Conservation (phyloP, 1,284 basidiomycete species). For the Ceratobasidium sp. region DNA sequence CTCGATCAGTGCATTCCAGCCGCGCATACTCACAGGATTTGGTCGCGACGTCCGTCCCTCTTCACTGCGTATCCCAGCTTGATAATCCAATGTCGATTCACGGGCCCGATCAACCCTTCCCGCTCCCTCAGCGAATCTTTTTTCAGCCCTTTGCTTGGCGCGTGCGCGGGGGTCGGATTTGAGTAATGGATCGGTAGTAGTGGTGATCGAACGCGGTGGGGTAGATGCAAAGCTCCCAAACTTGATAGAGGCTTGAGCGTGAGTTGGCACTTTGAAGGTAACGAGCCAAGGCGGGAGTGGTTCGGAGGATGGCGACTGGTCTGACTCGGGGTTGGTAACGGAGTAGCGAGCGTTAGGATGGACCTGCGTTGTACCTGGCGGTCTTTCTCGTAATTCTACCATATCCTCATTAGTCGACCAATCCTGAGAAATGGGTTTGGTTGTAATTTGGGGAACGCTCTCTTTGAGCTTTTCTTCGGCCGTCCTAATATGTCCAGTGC, state of each 20-base stretch:
- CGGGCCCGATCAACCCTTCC: slow-evolving; percentile 67
- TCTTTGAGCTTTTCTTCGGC: slow-evolving; percentile 77
- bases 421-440: slow-evolving; percentile 33
- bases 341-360: background rate
- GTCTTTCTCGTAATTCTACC: slow-evolving; percentile 57
- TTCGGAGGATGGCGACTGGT: slow-evolving; percentile 43
- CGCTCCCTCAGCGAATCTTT: slow-evolving; percentile 60
- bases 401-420: slow-evolving; percentile 50
- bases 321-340: background rate
- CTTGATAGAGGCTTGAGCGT: slow-evolving; percentile 60
- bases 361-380: background rate
- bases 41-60: slow-evolving; percentile 47
- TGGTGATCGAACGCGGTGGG: slow-evolving; percentile 40
- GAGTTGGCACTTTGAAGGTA: slow-evolving; percentile 65
- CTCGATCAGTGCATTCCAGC: slow-evolving; percentile 78
- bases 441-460: slow-evolving; percentile 51
- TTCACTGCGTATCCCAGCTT: slow-evolving; percentile 50
- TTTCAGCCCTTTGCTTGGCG: slow-evolving; percentile 59
- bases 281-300: slow-evolving; percentile 74
- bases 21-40: slow-evolving; percentile 70
- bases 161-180: slow-evolving; percentile 56
- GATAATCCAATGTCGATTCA: slow-evolving; percentile 80
- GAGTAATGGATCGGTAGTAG: slow-evolving; percentile 44
- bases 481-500: slow-evolving; percentile 64
- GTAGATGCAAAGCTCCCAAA: slow-evolving; percentile 55